Evolutionary conservation across 2,329 filamentous ascomycete genomes (phyloP).

Genomic region (Diaporthe ilicicola): DNA sequence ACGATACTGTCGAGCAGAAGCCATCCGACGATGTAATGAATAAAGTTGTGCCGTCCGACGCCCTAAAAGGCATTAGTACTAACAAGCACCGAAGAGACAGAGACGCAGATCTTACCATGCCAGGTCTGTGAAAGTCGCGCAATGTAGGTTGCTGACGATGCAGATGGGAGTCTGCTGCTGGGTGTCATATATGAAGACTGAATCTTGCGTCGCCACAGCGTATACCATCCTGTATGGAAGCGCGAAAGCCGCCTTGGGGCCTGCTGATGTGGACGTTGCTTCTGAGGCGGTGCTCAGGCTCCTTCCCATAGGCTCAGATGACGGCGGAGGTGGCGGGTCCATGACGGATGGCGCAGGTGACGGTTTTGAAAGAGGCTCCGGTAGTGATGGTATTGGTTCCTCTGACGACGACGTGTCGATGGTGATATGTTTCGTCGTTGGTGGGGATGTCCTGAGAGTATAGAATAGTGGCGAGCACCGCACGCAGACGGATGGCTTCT

Average conservation of each 20-base stretch:
- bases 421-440: constrained; percentile 85
- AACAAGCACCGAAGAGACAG: neutral
- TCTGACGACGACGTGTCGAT: constrained; percentile 92
- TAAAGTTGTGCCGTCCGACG: constrained; percentile 64
- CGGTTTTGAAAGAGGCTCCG: constrained; percentile 79
- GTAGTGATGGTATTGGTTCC: constrained; percentile 82
- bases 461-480: constrained; percentile 94
- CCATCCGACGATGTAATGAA: constrained; percentile 98
- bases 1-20: constrained; percentile 93
- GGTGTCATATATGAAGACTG: constrained; percentile 94
- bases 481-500: constrained; percentile 96
- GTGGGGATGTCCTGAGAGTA: constrained; percentile 73
- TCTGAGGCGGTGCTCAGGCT: constrained; percentile 49
- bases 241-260: constrained; percentile 77
- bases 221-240: constrained; percentile 95
- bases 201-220: constrained; percentile 95
- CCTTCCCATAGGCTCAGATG: constrained; percentile 62
- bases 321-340: constrained; percentile 72
- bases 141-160: constrained; percentile 95
- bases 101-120: constrained; percentile 74
- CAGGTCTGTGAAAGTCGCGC: constrained; percentile 95
- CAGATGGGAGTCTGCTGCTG: constrained; percentile 95
- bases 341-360: constrained; percentile 70
- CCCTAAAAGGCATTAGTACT: constrained; percentile 49
- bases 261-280: constrained; percentile 59